Percentiles rank a stretch among this genome's conserved stretches.
Evolutionary conservation across 139 green algal genomes (phyloP).

Genomic region (Chlamydomonas applanata): DNA sequence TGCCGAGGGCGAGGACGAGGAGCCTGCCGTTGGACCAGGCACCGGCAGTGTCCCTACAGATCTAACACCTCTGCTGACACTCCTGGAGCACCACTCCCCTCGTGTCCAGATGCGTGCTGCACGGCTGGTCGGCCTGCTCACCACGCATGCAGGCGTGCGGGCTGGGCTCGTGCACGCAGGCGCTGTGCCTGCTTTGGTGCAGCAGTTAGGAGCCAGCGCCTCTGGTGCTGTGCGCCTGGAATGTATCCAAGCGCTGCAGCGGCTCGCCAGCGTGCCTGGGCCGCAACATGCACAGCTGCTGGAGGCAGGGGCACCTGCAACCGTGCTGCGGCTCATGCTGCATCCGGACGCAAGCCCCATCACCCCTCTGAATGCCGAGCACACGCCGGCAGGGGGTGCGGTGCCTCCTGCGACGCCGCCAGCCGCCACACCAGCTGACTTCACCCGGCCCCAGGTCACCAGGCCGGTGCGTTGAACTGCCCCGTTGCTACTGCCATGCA

Average conservation of each 20-base stretch:
- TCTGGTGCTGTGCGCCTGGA: conserved; percentile 5
- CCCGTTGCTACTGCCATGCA: background rate
- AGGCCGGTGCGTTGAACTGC: background rate
- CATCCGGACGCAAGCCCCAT: background rate
- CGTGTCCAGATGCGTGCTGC: conserved; percentile 20
- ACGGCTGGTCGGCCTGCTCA: conserved; percentile 4
- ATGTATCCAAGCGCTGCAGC: background rate
- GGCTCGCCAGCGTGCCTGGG: background rate
- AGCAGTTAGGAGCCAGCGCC: background rate
- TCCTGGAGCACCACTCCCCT: conserved; percentile 15
- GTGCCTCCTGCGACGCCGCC: background rate
- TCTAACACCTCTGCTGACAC: conserved; percentile 9
- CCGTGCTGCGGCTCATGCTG: background rate
- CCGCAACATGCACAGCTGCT: background rate
- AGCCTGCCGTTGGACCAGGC: background rate
- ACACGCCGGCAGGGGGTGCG: background rate
- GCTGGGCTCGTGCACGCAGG: background rate
- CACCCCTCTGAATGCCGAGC: background rate
- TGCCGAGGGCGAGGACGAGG: background rate
- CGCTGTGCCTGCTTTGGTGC: background rate
- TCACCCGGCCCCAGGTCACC: conserved; percentile 3
- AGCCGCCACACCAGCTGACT: background rate
- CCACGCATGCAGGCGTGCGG: background rate
- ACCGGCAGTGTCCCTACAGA: background rate
- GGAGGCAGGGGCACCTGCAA: background rate